These are phyloP conservation scores for Lentinula sp. DNA, from an alignment of 768 basidiomycete species.

Conservation along the genomic window DNA sequence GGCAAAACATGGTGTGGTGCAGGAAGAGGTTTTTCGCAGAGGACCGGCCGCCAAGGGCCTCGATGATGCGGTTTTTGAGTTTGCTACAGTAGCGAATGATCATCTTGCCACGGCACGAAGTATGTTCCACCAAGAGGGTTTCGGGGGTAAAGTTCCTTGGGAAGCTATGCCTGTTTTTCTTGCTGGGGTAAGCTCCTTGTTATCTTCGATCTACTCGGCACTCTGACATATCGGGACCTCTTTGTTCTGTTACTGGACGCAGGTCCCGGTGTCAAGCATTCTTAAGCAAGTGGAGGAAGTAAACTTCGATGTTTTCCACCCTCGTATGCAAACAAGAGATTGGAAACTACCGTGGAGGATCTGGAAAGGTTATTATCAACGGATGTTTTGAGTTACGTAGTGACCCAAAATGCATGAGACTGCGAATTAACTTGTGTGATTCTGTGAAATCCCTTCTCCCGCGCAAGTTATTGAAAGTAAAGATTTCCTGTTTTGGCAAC, in stretches of 20 bases:
- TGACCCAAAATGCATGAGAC: neutral
- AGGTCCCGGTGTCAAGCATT: conserved; percentile 68
- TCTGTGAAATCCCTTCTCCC: neutral
- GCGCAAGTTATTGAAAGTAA: neutral
- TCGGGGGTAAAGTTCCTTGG: conserved; percentile 45
- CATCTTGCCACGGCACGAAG: conserved; percentile 69
- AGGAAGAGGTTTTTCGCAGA: conserved; percentile 71
- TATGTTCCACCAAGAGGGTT: conserved; percentile 50
- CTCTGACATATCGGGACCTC: conserved; percentile 7
- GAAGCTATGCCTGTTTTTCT: conserved; percentile 69
- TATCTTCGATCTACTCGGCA: conserved; percentile 13
- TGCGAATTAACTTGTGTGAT: neutral
- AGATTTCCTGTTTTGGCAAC: neutral
- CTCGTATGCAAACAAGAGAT: conserved; percentile 56
- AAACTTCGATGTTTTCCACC: conserved; percentile 69
- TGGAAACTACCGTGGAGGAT: conserved; percentile 72
- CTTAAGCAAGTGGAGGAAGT: conserved; percentile 60
- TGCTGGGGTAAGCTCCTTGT: conserved; percentile 50
- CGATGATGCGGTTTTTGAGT: conserved; percentile 76
- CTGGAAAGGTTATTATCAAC: conserved; percentile 36
- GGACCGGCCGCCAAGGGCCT: conserved; percentile 53
- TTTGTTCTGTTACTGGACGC: conserved; percentile 1
- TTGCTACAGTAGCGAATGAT: conserved; percentile 78
- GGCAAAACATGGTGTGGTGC: conserved; percentile 67
- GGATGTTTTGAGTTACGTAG: conserved; percentile 25